Evolutionary conservation across 2,329 filamentous ascomycete genomes (phyloP), one percentile per base, ranked within the genome.

Genomic region (Apiospora koreana): DNA sequence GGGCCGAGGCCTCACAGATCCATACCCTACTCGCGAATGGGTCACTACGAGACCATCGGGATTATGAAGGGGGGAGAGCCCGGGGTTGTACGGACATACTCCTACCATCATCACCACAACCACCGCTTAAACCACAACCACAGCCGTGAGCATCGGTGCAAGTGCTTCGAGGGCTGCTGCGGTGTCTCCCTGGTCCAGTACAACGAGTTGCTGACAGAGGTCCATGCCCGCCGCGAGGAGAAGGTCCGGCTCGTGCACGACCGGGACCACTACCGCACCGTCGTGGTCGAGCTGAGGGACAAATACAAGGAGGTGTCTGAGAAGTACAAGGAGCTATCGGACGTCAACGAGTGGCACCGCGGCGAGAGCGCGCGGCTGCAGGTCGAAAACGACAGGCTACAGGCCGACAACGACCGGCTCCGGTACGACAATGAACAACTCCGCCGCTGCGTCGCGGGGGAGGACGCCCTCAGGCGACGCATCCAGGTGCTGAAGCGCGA

Each of bases 131-230:
- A 31, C n/a, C 46, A 58, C 31, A 18, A 28, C n/a, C 46, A 58
- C n/a, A n/a, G n/a, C 18, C 54, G 31, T 28, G 54, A 73, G 46
- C 72, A 71, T 58, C 18, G 21, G n/a, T 58, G 38, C 54, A 65
- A 38, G n/a, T 78, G 76, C 54, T 73, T 71, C 54, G 75, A 78
- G 9, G 71, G 73, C 74, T 78, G 76, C 67, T 74, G 75, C n/a
- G 72, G 75, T 38, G 70, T 78, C 46, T 65, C 75, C 2, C 41
- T 73, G 23, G 74, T 76, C n/a, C 69, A 77, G 10, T 79, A 73
- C 74, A 73, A 75, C 46, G 70, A 38, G 42, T 46, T 78, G 12
- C 25, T 70, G 21, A 70, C 71, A 28, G 72, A 75, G 38, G 75
- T 78, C 68, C 74, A 72, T 16, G 65, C 43, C 35, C 38, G 72